A percentile compares a stretch with the other conserved stretches of the same genome.
Conservation (phyloP, 2,329 filamentous ascomycete genomes). For the Aspergillus ochraceus region DNA sequence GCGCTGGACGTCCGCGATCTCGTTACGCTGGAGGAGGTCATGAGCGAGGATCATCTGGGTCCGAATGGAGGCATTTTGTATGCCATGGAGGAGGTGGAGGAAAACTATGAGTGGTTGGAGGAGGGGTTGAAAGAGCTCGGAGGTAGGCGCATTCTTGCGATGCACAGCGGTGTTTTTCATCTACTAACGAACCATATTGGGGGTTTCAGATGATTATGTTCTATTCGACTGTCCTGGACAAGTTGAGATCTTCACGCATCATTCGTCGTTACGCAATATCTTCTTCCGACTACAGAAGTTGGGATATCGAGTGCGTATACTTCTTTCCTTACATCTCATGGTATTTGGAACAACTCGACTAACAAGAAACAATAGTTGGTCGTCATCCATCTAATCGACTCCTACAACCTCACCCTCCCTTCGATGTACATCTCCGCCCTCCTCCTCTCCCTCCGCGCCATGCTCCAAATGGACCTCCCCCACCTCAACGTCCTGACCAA, state of each 20-base stretch:
- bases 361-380: constrained; percentile 65
- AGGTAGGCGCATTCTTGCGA: constrained; percentile 42
- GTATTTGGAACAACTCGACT: background rate
- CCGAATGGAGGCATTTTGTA: constrained; percentile 93
- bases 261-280: constrained; percentile 86
- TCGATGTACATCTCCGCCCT: constrained; percentile 94
- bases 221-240: constrained; percentile 96
- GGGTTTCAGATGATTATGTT: constrained; percentile 73
- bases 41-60: constrained; percentile 85
- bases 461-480: constrained; percentile 97
- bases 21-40: constrained; percentile 89
- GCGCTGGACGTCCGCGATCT: constrained; percentile 88
- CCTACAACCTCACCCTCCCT: constrained; percentile 86
- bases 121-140: constrained; percentile 74
- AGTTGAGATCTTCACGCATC: constrained; percentile 95
- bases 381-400: constrained; percentile 89
- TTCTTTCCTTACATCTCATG: constrained; percentile 3
- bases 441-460: constrained; percentile 87
- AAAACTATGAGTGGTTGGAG: constrained; percentile 91
- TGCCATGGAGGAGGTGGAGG: constrained; percentile 90
- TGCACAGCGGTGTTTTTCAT: background rate
- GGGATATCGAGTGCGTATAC: constrained; percentile 74
- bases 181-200: constrained; percentile 7
- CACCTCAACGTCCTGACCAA: constrained; percentile 96
- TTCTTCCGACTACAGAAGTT: constrained; percentile 88